These are phyloP conservation scores for Tetradesmus obliquus DNA, from an alignment of 139 green algal species.

Conservation along the genomic window DNA sequence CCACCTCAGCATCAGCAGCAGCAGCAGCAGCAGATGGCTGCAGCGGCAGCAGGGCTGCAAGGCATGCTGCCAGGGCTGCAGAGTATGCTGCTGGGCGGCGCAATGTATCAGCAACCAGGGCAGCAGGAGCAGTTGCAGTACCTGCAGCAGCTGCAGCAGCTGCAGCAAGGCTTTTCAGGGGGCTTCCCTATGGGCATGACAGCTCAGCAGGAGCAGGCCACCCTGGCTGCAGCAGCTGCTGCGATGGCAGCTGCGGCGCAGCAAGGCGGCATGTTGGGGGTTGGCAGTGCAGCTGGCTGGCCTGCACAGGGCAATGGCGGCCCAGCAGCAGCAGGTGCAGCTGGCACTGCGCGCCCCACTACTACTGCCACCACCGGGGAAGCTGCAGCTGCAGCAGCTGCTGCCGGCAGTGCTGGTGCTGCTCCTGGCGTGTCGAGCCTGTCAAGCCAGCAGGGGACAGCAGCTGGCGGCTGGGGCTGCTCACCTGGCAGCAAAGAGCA, in stretches of 20 bases:
- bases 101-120: constrained; percentile 3
- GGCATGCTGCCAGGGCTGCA: background rate
- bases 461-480: background rate
- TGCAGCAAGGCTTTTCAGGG: background rate
- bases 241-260: background rate
- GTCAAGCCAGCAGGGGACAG: background rate
- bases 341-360: background rate
- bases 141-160: background rate
- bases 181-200: background rate
- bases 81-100: background rate
- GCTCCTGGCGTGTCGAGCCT: background rate
- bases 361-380: background rate
- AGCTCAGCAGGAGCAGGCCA: background rate
- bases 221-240: background rate
- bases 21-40: constrained; percentile 28
- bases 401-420: background rate
- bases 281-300: no score
- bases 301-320: background rate
- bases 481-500: background rate
- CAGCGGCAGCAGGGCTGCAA: background rate
- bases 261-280: background rate
- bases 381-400: constrained; percentile 4
- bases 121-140: background rate
- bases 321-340: background rate
- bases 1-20: background rate